A percentile compares a stretch with the other conserved stretches of the same genome.
These are phyloP conservation scores for Xylaria hypoxylon DNA, from an alignment of 2,329 filamentous ascomycete genomes.

Conservation along the genomic window DNA sequence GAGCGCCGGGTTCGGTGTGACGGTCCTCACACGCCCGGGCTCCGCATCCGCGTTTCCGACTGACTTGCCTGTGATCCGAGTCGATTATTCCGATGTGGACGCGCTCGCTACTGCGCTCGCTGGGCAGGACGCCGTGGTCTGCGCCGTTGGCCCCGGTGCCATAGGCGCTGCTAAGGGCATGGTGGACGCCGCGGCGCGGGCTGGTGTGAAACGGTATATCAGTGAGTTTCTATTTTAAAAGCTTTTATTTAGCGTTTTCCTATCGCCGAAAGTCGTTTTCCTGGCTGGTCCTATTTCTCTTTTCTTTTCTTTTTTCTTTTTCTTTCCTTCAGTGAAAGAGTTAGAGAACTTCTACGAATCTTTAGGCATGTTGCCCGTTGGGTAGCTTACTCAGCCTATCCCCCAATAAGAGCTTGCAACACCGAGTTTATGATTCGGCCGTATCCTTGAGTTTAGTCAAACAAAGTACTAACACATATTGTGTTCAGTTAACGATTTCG, in stretches of 20 bases:
- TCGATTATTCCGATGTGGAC: conserved; percentile 40
- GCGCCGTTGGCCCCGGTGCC: conserved; percentile 43
- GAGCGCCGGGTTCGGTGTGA: conserved; percentile 44
- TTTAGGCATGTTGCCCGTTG: neutral
- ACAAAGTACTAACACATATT: neutral
- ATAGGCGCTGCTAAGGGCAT: conserved; percentile 41
- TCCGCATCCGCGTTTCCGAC: conserved; percentile 43
- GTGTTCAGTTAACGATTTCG: conserved; percentile 45
- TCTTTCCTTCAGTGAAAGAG: neutral
- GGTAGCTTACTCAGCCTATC: neutral
- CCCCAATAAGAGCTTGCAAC: neutral
- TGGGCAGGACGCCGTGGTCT: conserved; percentile 49
- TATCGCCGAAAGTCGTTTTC: neutral
- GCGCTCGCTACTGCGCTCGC: conserved; percentile 41
- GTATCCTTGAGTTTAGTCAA: neutral
- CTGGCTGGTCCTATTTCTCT: neutral
- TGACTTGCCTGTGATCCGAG: conserved; percentile 39
- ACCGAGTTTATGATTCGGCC: too few relatives aligned
- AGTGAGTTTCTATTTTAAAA: conserved; percentile 17
- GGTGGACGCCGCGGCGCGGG: conserved; percentile 48
- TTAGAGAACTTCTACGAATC: neutral
- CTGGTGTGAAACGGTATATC: conserved; percentile 50
- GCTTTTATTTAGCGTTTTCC: neutral
- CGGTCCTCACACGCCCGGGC: conserved; percentile 42
- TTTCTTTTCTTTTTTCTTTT: neutral